These are phyloP conservation scores for Myochromella boudieri DNA, from an alignment of 768 basidiomycete genomes.

Conservation along the genomic window DNA sequence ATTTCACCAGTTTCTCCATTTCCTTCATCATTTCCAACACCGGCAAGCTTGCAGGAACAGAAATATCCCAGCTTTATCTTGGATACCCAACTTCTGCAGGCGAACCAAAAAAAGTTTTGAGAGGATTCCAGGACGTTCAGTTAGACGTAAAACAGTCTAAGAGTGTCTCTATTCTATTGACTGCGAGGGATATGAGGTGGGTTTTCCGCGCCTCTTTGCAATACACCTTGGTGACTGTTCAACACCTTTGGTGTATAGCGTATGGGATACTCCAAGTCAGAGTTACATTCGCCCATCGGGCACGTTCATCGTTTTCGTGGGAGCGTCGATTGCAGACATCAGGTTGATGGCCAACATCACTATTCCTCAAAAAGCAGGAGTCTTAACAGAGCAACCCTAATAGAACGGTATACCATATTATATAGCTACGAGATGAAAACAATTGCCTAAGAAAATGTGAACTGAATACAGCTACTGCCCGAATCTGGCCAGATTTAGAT, in stretches of 20 bases:
- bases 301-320: constrained; percentile 50
- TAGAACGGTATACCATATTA: no score
- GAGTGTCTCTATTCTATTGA: constrained; percentile 36
- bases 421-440: no score
- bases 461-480: no score
- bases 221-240: no score
- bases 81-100: constrained; percentile 44
- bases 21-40: constrained; percentile 48
- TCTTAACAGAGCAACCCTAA: no score
- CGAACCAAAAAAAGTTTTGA: constrained; percentile 48
- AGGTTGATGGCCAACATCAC: constrained; percentile 40
- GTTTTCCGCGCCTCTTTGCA: constrained; percentile 6
- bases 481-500: no score
- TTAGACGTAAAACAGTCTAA: constrained; percentile 36
- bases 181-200: constrained; percentile 46
- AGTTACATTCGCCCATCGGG: constrained; percentile 51
- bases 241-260: constrained; percentile 21
- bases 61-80: constrained; percentile 56
- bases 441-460: no score
- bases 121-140: constrained; percentile 52
- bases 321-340: constrained; percentile 51
- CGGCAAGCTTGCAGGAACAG: constrained; percentile 47
- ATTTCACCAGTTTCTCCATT: constrained; percentile 32
- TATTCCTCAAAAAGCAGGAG: no score
- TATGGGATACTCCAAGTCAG: constrained; percentile 57